A percentile compares a stretch with the other conserved stretches of the same genome.
Evolutionary conservation across 106 monocot species (phyloP).

Genomic region (Phalaenopsis aphrodite): DNA sequence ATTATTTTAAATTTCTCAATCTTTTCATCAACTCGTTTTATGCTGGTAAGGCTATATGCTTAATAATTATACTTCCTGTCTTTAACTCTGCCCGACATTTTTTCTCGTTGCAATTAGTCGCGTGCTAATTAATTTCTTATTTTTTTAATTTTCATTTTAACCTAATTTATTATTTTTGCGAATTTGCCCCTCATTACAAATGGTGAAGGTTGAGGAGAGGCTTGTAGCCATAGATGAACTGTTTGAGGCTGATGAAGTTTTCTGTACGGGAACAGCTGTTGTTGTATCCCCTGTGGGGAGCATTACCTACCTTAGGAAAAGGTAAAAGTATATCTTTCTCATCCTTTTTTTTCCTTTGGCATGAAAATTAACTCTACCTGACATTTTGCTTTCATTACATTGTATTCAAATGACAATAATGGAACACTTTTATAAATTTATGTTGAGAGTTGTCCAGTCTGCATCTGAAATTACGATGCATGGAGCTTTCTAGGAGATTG

Average conservation of each 20-base stretch:
- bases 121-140: not conserved
- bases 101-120: not conserved
- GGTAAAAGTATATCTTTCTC: conserved; percentile 21
- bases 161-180: not conserved
- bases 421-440: not conserved
- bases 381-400: not conserved
- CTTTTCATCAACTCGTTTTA: too few relatives aligned
- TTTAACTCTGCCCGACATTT: too few relatives aligned
- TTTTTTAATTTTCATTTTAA: not conserved
- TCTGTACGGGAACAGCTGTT: conserved; percentile 95
- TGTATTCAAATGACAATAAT: not conserved
- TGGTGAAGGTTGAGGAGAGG: conserved; percentile 62
- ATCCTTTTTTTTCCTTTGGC: not conserved
- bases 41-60: too few relatives aligned
- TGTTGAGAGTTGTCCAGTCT: not conserved
- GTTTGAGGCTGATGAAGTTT: conserved; percentile 92
- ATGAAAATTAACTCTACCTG: not conserved
- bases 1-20: too few relatives aligned
- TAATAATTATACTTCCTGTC: too few relatives aligned
- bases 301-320: conserved; percentile 60
- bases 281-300: conserved; percentile 89
- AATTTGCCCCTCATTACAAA: not conserved
- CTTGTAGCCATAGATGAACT: conserved; percentile 73
- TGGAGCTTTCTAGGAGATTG: too few relatives aligned
- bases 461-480: not conserved